Evolutionary conservation across 2,329 filamentous ascomycete genomes (phyloP), one percentile per base, ranked within the genome.

Genomic region (Ophiostoma montium): DNA sequence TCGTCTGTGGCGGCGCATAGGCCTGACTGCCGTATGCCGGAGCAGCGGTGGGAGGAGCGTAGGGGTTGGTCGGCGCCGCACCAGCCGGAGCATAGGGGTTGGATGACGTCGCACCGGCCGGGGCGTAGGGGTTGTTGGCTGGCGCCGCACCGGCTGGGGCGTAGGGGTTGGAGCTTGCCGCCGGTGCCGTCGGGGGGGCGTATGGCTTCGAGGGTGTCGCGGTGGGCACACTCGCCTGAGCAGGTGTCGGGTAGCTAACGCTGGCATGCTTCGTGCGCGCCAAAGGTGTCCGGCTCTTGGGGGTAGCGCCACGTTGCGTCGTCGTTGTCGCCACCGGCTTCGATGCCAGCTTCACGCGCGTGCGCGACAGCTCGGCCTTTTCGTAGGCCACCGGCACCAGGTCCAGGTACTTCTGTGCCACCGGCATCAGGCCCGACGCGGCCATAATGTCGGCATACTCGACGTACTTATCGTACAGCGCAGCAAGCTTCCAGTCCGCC

Each of bases 401-500:
- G 60, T 89, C 79, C 36, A 98, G 77, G 61, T 98, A 98, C 63
- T 85, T 89, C 66, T 95, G 84, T 5, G 92, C 94, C 57, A 88
- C 78, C 31, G 80, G 74, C 48, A 98, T 70, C 58, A 94, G 86
- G 12, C 94, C 92, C 60, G 95, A 86, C 7, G 86, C 80, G 43
- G 92, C 88, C 50, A 94, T 80, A 56, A 98, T 89, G 62, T 98
- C 90, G 13, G 92, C 90, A 63, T 96, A 98, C 67, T 98, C 92
- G 27, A 85, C 82, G 62, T 98, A 98, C 67, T 95, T 95, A 63
- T 88, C 82, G 65, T 98, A 98, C 48, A 98, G 70, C 2, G 82
- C 74, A 35, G 80, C 76, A 52, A 98, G 78, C 68, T 94, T 95
- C 90, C 90, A 98, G 57, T 82, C 86, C 1, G 81, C 80, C 10